Conservation (phyloP, 2,329 filamentous ascomycete genomes). For the Elsinoe perseae region DNA sequence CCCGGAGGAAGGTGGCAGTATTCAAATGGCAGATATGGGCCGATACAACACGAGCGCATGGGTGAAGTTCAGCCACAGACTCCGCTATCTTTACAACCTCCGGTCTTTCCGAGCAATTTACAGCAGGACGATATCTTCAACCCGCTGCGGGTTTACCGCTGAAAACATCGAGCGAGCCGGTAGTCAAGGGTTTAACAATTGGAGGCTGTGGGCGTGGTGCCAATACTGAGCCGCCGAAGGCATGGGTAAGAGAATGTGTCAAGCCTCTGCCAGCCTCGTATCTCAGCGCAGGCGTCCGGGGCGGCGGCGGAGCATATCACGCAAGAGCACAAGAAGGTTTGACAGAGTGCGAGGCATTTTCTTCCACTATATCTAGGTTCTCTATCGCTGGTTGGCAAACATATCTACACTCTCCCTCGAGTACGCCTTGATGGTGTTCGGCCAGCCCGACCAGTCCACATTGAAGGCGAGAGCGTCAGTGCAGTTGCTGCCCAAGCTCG, state of each 20-base stretch:
- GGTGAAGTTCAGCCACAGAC: not conserved
- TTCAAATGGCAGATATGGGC: not conserved
- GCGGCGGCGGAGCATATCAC: no score
- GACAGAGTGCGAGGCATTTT: no score
- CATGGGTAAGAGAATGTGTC: no score
- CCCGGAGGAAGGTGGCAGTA: no score
- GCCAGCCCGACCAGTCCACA: constrained; percentile 26
- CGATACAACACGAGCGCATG: not conserved
- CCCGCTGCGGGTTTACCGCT: not conserved
- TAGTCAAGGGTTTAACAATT: no score
- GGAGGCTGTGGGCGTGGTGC: no score
- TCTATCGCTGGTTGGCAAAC: constrained; percentile 19
- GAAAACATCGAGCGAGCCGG: no score
- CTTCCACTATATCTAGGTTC: not conserved
- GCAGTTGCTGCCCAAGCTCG: constrained; percentile 25
- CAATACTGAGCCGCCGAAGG: no score
- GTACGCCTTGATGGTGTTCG: constrained; percentile 23
- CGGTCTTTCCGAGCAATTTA: not conserved
- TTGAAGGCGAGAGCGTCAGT: constrained; percentile 26
- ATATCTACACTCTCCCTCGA: constrained; percentile 27
- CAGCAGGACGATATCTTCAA: not conserved
- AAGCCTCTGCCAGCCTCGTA: no score
- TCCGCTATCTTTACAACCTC: not conserved
- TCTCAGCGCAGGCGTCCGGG: no score
- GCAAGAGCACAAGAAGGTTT: no score